Base-by-base conservation (phyloP, 2,329 filamentous ascomycete genomes). In the Colletotrichum sp. region DNA sequence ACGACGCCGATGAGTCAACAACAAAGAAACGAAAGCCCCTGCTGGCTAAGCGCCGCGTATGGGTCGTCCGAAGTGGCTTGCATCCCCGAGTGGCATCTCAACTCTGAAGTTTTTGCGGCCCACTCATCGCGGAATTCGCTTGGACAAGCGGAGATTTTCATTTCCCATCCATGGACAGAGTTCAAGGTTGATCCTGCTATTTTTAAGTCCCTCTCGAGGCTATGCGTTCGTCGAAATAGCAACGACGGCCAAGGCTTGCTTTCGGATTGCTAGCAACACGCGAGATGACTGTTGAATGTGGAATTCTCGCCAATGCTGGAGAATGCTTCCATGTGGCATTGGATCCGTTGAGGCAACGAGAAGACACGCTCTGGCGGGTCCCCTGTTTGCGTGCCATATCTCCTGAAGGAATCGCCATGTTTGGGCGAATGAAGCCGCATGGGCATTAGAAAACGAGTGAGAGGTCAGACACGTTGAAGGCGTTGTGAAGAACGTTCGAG, bases 41-140 rank as follows among this genome's bases (percentile, higher is more conserved):
- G 57, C 8, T 55, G 25, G 27, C 34, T 30, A 48, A 52, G 48
- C 63, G 39, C 22, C 15, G 28, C 13, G 27, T 48, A 60, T 66
- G 73, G 73, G 69, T 75, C 73, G 64, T 75, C 69, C 44, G 63
- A 75, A 68, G 64, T 72, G 73, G 73, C 57, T 68, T 75, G 55
- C 64, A 63, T 60, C 57, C 34, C 63, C 68, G 55, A 64, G 68
- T 72, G 63, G 64, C 57, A 72, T 63, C 70, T 68, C 57, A 55
- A 34, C 57, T 32, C 39, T 64, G 69, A 27, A 63, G 69, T 68
- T 67, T 34, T 34, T 22, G 16, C 22, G 57, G 69, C 48, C 70
- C 73, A 65, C 71, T 28, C 61, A 59, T 64, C 25, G 48, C 64
- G 61, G 72, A 64, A 28, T 63, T 44, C 25, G 72, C 69, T 67